Percentiles rank a stretch among this genome's conserved stretches.
Conservation (phyloP, 257 asterid species). For the Ligustrum vulgare region DNA sequence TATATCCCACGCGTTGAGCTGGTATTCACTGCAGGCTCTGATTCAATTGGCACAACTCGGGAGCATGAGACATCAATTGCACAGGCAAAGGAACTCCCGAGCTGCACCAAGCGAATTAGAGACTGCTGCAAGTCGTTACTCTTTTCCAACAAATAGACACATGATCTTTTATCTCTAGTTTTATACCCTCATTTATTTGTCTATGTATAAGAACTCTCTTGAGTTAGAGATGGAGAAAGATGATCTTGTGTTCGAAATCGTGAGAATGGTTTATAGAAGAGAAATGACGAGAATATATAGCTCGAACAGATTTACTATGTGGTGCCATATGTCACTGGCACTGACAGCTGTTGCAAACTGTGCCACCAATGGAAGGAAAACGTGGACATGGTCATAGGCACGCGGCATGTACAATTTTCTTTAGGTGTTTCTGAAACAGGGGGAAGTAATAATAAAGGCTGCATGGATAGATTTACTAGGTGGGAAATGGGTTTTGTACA, state of each 20-base stretch:
- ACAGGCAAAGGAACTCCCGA: neutral
- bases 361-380: neutral
- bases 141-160: neutral
- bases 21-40: neutral
- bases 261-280: neutral
- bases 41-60: neutral
- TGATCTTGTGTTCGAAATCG: neutral
- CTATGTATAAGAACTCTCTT: neutral
- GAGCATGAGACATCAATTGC: neutral
- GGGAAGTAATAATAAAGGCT: neutral
- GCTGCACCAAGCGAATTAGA: constrained; percentile 2
- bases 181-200: neutral
- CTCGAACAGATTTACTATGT: neutral
- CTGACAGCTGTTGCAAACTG: neutral
- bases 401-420: neutral
- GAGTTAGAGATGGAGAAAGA: neutral
- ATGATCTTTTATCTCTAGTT: neutral
- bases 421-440: neutral
- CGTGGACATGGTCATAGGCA: neutral
- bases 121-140: neutral
- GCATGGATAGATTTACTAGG: neutral
- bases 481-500: neutral
- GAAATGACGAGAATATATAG: neutral
- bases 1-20: neutral
- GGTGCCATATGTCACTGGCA: neutral